Percentiles rank a stretch among this genome's conserved stretches.
phyloP scores from a whole-genome alignment of 768 basidiomycete genomes.

The Infundibulicybe gibba region DNA sequence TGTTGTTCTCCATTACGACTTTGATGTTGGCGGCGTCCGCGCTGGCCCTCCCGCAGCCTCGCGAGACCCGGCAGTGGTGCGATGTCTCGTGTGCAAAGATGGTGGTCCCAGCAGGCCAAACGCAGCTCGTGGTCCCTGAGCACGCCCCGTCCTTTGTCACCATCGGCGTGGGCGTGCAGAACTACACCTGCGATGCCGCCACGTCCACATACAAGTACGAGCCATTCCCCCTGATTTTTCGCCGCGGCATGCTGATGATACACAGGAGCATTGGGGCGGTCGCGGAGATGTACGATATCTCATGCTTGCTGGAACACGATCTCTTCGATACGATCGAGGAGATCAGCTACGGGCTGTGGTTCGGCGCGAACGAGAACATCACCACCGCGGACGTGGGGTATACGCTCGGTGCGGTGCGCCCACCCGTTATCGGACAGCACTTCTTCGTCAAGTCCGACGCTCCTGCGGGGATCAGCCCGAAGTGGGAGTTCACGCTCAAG shows the following conservation, averaged over 20 bases:
- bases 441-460: slow-evolving; percentile 49
- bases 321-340: too few species aligned
- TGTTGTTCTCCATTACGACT: too few species aligned
- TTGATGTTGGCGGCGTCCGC: too few species aligned
- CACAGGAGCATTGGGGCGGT: slow-evolving; percentile 42
- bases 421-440: slow-evolving; percentile 52
- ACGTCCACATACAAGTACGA: slow-evolving; percentile 25
- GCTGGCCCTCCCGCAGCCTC: too few species aligned
- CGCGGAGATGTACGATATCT: slow-evolving; percentile 52
- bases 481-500: slow-evolving; percentile 53
- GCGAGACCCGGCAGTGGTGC: too few species aligned
- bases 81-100: slow-evolving; percentile 21
- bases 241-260: background rate
- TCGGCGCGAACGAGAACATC: too few species aligned
- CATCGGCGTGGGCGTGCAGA: slow-evolving; percentile 48
- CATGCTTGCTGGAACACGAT: slow-evolving; percentile 36
- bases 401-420: too few species aligned
- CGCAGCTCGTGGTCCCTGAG: slow-evolving; percentile 29
- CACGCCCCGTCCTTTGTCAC: slow-evolving; percentile 32
- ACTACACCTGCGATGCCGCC: slow-evolving; percentile 65
- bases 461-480: slow-evolving; percentile 38
- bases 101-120: slow-evolving; percentile 22
- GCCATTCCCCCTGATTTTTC: slow-evolving; percentile 28
- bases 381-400: too few species aligned
- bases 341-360: too few species aligned